These are phyloP conservation scores for Biancaea sappan DNA, from an alignment of 306 rosid genomes.

Conservation along the genomic window DNA sequence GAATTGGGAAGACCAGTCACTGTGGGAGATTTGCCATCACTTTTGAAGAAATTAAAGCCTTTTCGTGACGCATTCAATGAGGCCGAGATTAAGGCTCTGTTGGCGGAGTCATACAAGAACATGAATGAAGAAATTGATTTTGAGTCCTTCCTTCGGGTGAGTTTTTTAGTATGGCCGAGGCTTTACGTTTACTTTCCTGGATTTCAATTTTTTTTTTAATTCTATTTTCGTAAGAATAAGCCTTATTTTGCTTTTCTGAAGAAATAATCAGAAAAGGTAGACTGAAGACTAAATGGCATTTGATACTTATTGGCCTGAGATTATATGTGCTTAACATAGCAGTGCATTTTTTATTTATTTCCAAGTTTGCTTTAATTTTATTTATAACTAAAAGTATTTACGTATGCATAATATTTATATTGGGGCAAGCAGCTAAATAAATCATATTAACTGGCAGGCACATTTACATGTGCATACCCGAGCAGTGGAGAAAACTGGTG, in stretches of 20 bases:
- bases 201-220: background rate
- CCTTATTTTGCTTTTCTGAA: constrained; percentile 7
- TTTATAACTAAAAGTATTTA: background rate
- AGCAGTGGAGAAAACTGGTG: constrained; percentile 63
- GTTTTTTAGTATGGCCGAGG: constrained; percentile 20
- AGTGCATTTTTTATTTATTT: constrained; percentile 15
- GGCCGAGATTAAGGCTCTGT: constrained; percentile 64
- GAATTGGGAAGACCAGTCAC: constrained; percentile 68
- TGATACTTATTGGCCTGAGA: constrained; percentile 20
- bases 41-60: constrained; percentile 65
- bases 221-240: background rate
- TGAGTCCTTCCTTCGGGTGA: constrained; percentile 86
- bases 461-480: constrained; percentile 69
- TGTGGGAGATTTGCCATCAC: constrained; percentile 65
- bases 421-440: constrained; percentile 28
- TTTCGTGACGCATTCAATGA: constrained; percentile 60
- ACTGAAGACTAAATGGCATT: background rate
- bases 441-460: constrained; percentile 60
- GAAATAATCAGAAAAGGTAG: background rate
- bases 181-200: background rate
- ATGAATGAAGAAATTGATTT: constrained; percentile 77
- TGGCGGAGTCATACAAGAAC: constrained; percentile 55
- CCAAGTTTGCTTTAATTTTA: background rate
- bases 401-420: constrained; percentile 20
- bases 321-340: constrained; percentile 5